Conservation (phyloP, 768 basidiomycete genomes). For the Inosperma sp. region DNA sequence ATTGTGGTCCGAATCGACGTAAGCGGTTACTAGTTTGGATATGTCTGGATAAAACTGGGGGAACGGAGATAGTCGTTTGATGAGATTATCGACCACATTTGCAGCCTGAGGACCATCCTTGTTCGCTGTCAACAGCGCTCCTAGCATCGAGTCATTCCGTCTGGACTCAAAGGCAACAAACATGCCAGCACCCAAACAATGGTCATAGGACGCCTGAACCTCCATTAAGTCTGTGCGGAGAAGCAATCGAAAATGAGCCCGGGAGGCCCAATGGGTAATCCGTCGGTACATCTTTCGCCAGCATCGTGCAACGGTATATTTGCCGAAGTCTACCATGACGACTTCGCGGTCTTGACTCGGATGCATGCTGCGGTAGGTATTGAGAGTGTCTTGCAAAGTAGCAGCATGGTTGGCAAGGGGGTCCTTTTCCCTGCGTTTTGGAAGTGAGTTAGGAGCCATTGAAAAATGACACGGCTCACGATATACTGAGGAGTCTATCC, state of each 20-base stretch:
- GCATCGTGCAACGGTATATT: slow-evolving; percentile 1
- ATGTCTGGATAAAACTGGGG: background rate
- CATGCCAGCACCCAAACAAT: background rate
- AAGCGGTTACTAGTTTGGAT: background rate
- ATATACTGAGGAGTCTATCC: background rate
- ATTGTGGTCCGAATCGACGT: background rate
- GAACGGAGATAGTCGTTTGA: background rate
- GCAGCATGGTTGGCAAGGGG: slow-evolving; percentile 1
- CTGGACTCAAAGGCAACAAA: background rate
- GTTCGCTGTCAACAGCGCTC: background rate
- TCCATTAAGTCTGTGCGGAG: background rate
- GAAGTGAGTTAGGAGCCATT: background rate
- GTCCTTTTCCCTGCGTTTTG: background rate
- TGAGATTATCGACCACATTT: background rate
- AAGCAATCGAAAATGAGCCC: background rate
- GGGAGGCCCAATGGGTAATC: slow-evolving; percentile 1
- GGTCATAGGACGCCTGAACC: background rate
- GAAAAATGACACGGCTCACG: background rate
- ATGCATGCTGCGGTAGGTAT: background rate
- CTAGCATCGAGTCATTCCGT: background rate
- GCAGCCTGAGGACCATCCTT: background rate
- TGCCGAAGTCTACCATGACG: background rate
- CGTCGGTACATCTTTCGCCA: slow-evolving; percentile 1
- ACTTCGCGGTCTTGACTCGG: background rate
- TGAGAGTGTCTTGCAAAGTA: slow-evolving; percentile 2